These are phyloP conservation scores for Aspergillus spinulosporus DNA, from an alignment of 2,329 filamentous ascomycete species.

Conservation along the genomic window DNA sequence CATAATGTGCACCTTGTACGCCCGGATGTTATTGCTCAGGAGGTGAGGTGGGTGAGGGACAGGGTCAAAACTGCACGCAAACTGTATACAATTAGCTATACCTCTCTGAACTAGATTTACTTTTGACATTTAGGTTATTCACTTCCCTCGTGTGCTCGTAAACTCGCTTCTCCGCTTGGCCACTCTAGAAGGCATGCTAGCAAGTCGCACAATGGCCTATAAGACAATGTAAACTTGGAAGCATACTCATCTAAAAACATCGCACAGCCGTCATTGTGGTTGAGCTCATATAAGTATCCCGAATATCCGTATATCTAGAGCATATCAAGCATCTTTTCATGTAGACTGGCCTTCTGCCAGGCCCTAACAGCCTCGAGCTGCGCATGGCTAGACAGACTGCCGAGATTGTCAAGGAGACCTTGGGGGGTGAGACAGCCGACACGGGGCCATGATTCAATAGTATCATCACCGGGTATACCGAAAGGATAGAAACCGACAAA, in stretches of 20 bases:
- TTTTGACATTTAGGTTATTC: conserved; percentile 9
- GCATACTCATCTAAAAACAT: conserved; percentile 19
- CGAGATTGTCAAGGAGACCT: conserved; percentile 10
- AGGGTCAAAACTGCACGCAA: neutral
- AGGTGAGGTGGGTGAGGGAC: conserved; percentile 36
- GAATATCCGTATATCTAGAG: conserved; percentile 18
- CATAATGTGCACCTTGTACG: conserved; percentile 41
- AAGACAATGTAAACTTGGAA: too few species aligned
- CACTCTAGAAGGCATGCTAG: neutral
- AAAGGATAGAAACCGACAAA: too few species aligned
- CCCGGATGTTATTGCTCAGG: conserved; percentile 40
- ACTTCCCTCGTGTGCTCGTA: conserved; percentile 15
- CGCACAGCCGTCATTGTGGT: conserved; percentile 19
- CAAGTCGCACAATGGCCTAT: too few species aligned
- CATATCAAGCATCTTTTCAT: conserved; percentile 19
- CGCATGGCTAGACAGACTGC: conserved; percentile 16
- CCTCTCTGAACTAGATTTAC: neutral
- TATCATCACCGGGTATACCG: too few species aligned
- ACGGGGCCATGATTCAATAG: neutral
- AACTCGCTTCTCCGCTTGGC: conserved; percentile 16
- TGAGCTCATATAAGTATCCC: conserved; percentile 16
- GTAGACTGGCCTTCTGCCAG: conserved; percentile 18
- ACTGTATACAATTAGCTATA: too few species aligned
- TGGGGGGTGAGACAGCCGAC: conserved; percentile 15
- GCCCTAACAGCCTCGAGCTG: conserved; percentile 17